These are phyloP conservation scores for Pyrenophora teres DNA, from an alignment of 2,329 filamentous ascomycete genomes.

Conservation along the genomic window DNA sequence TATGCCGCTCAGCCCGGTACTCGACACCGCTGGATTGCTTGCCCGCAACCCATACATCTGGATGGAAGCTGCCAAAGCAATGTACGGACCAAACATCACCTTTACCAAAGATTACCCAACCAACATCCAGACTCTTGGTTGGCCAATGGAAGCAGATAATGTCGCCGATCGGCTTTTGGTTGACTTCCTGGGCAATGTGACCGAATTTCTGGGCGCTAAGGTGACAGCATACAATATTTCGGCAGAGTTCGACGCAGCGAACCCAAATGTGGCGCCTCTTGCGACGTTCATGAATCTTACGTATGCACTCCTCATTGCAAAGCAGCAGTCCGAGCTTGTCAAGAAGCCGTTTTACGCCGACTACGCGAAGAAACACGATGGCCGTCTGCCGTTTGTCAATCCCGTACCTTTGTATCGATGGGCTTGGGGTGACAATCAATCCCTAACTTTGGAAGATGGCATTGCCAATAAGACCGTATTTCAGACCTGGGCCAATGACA, in stretches of 20 bases:
- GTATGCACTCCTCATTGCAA: conserved; percentile 54
- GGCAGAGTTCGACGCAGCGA: conserved; percentile 44
- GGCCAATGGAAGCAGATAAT: conserved; percentile 44
- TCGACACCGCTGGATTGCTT: conserved; percentile 56
- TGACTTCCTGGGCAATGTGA: conserved; percentile 52
- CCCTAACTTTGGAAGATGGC: conserved; percentile 49
- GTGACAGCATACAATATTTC: conserved; percentile 46
- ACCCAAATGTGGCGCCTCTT: conserved; percentile 40
- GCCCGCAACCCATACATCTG: conserved; percentile 53
- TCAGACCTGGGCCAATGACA: conserved; percentile 54
- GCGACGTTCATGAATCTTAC: conserved; percentile 50
- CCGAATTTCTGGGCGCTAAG: conserved; percentile 50
- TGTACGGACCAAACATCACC: conserved; percentile 54
- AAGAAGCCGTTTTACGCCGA: conserved; percentile 57
- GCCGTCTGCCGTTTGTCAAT: conserved; percentile 56
- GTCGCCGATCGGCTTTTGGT: conserved; percentile 46
- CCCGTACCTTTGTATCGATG: conserved; percentile 56
- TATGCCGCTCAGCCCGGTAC: conserved; percentile 55
- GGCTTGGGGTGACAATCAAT: conserved; percentile 52
- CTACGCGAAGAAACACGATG: conserved; percentile 54
- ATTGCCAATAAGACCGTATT: conserved; percentile 58
- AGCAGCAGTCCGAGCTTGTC: conserved; percentile 54
- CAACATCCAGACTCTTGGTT: conserved; percentile 50
- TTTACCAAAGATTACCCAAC: conserved; percentile 50
- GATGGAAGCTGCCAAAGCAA: conserved; percentile 50